Evolutionary conservation across 2,329 filamentous ascomycete genomes (phyloP).

Genomic region (Hypoxylon sp.): DNA sequence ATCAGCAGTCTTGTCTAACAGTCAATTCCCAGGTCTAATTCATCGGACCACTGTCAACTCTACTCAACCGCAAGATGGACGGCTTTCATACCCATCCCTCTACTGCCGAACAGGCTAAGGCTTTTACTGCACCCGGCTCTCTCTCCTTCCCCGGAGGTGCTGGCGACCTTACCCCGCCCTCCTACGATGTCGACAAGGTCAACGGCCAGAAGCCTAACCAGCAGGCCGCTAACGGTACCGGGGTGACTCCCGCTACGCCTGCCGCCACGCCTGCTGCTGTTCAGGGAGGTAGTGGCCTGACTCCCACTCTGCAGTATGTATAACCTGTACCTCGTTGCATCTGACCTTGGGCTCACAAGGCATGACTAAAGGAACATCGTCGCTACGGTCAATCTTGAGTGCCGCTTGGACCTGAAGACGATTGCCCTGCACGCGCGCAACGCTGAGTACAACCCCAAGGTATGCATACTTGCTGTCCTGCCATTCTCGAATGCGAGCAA

Average conservation of each 20-base stretch:
- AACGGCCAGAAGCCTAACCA: slow-evolving; percentile 58
- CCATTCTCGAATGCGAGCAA: slow-evolving; percentile 27
- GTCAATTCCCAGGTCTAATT: slow-evolving; percentile 1
- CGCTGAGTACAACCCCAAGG: slow-evolving; percentile 98
- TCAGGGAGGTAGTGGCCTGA: slow-evolving; percentile 85
- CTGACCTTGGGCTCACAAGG: slow-evolving; percentile 61
- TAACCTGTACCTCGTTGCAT: slow-evolving; percentile 53
- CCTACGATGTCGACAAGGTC: slow-evolving; percentile 71
- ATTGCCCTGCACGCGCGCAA: slow-evolving; percentile 98
- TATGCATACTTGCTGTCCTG: slow-evolving; percentile 64
- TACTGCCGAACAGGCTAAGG: slow-evolving; percentile 92
- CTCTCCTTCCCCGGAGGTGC: slow-evolving; percentile 89
- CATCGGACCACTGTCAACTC: slow-evolving; percentile 10
- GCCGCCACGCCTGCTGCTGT: slow-evolving; percentile 88
- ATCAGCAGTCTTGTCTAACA: neutral
- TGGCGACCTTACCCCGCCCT: slow-evolving; percentile 82
- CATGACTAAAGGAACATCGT: slow-evolving; percentile 86
- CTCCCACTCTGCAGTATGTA: slow-evolving; percentile 97
- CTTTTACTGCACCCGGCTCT: slow-evolving; percentile 91
- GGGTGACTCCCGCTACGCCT: slow-evolving; percentile 88
- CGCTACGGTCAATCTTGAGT: slow-evolving; percentile 97
- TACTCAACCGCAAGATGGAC: slow-evolving; percentile 41
- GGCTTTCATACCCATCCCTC: slow-evolving; percentile 72
- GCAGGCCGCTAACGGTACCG: slow-evolving; percentile 71
- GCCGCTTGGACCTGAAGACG: slow-evolving; percentile 96